Conservation (phyloP, 1,284 basidiomycete genomes). For the Boletus hoseneyae region DNA sequence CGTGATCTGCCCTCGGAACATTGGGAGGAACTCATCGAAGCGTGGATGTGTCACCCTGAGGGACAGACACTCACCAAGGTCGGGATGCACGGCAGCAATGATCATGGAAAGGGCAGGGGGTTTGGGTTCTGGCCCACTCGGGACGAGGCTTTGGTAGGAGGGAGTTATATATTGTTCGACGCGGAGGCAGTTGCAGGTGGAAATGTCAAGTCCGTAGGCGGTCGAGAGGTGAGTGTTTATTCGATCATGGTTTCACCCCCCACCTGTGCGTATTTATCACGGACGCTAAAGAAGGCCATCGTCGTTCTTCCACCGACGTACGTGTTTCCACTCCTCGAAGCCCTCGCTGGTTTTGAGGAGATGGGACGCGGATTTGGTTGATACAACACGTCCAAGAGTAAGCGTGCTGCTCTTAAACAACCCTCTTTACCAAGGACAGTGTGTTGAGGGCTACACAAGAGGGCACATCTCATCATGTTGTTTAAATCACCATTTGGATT, state of each 20-base stretch:
- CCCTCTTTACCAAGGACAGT: conserved; percentile 66
- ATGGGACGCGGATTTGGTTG: conserved; percentile 55
- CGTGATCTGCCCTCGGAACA: conserved; percentile 91
- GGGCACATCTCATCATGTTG: conserved; percentile 49
- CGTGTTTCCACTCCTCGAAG: conserved; percentile 38
- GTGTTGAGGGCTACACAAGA: conserved; percentile 83
- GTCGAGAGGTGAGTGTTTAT: conserved; percentile 53
- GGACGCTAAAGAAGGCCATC: conserved; percentile 90
- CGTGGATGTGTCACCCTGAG: conserved; percentile 97
- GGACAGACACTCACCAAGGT: conserved; percentile 65
- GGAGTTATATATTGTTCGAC: conserved; percentile 80
- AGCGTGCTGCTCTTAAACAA: conserved; percentile 65
- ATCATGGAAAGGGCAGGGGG: not conserved
- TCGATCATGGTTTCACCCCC: conserved; percentile 10
- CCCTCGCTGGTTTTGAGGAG: conserved; percentile 49
- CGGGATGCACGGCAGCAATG: conserved; percentile 39
- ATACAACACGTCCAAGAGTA: conserved; percentile 86
- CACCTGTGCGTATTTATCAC: conserved; percentile 17
- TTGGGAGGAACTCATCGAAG: conserved; percentile 95
- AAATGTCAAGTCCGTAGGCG: conserved; percentile 50
- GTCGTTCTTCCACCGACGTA: conserved; percentile 68
- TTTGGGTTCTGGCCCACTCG: conserved; percentile 75
- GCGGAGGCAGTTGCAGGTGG: conserved; percentile 50
- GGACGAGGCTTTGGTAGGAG: conserved; percentile 77
- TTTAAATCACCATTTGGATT: conserved; percentile 15